A percentile compares a stretch with the other conserved stretches of the same genome.
Evolutionary conservation across 805 yeast species (phyloP).

Genomic region (Lachancea kluyveri): DNA sequence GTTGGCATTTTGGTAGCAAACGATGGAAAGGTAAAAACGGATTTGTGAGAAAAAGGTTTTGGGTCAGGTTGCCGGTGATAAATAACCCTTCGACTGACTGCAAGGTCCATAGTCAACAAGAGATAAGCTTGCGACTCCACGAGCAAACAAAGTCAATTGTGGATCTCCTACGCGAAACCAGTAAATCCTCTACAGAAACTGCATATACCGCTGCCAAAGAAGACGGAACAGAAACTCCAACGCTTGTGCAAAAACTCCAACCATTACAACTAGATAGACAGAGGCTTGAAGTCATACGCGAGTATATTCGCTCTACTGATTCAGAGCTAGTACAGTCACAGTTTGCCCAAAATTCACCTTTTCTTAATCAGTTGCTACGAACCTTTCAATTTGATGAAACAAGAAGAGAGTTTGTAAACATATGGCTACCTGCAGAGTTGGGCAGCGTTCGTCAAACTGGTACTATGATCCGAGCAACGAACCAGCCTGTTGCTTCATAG

Average conservation of each 20-base stretch:
- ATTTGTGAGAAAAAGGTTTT: slow-evolving; percentile 59
- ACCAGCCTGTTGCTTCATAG: too few species aligned
- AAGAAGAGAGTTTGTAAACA: not conserved
- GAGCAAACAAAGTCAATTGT: too few species aligned
- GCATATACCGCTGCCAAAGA: not conserved
- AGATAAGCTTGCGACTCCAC: too few species aligned
- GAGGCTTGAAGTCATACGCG: slow-evolving; percentile 11
- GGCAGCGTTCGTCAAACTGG: not conserved
- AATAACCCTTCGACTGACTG: not conserved
- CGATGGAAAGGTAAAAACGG: slow-evolving; percentile 64
- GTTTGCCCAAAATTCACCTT: not conserved
- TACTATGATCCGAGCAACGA: too few species aligned
- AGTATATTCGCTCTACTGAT: slow-evolving; percentile 1
- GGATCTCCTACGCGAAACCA: too few species aligned
- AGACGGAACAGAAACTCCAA: not conserved
- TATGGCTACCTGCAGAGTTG: not conserved
- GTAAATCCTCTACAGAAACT: not conserved
- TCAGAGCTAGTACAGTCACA: not conserved
- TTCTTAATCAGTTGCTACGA: slow-evolving; percentile 1
- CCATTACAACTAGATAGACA: slow-evolving; percentile 12
- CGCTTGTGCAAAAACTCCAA: slow-evolving; percentile 8
- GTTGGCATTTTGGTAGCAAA: slow-evolving; percentile 40
- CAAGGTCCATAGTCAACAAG: not conserved
- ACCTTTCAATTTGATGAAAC: slow-evolving; percentile 4
- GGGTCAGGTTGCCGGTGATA: slow-evolving; percentile 41